Evolutionary conservation across 2,329 filamentous ascomycete genomes (phyloP), one percentile per base, ranked within the genome.

Genomic region (Fusarium nelsonii): DNA sequence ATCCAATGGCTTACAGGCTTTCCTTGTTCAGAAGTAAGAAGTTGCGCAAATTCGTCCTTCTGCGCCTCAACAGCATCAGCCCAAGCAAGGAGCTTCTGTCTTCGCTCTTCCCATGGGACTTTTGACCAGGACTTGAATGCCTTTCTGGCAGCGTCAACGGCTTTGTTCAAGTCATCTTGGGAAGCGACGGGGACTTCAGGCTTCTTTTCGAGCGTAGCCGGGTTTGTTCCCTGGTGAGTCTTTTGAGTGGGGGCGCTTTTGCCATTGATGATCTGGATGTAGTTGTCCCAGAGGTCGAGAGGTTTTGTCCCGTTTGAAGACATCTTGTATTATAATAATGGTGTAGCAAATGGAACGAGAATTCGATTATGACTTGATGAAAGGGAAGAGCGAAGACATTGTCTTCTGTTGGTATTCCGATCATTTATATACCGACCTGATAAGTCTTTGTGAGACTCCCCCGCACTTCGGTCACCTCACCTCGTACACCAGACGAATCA

Each of bases 201-300:
- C n/a, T 79, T 74, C 10, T 74, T 74, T 26, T 76, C 63, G 3
- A 77, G 71, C 0, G 53, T 79, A 53, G 65, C 79, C 61, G 65
- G 79, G 71, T 75, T 79, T 71, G 28, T 74, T 58, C 58, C 69
- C 32, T 65, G 70, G 3, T 70, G 70, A 4, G 61, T 59, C 18
- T 65, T 60, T 16, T 66, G 43, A 2, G 73, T 73, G 0, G 68
- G 57, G 12, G 60, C 41, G 4, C 46, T 64, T 26, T 74, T 56
- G 18, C 72, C 72, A 18, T 67, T 58, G n/a, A 74, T 74, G 43
- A 74, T 71, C 43, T 74, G 71, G 51, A 74, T 49, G 15, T 70
- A 74, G 23, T 57, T 44, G 16, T 71, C 65, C 39, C 59, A 36
- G 16, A 73, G 55, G 14, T 63, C 10, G 1, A 73, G 48, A 2